A percentile compares a stretch with the other conserved stretches of the same genome.
These are phyloP conservation scores for Sutorius australiensis DNA, from an alignment of 768 basidiomycete genomes.

Conservation along the genomic window DNA sequence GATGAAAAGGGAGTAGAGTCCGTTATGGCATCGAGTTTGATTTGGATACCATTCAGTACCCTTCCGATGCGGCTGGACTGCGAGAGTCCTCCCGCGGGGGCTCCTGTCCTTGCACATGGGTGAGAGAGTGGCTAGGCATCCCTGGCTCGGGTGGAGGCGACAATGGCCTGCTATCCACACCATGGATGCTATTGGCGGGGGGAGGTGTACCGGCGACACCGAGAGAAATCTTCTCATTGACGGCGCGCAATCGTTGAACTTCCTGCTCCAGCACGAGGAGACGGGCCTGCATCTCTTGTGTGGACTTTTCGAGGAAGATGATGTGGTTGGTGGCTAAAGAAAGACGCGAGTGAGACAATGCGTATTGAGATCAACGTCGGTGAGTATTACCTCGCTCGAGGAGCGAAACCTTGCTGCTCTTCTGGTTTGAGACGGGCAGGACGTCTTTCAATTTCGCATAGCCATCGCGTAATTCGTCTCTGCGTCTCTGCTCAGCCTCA, in stretches of 20 bases:
- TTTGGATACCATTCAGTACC: slow-evolving; percentile 24
- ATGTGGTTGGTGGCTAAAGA: slow-evolving; percentile 75
- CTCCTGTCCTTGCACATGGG: slow-evolving; percentile 57
- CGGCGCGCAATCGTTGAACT: slow-evolving; percentile 61
- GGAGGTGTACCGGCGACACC: slow-evolving; percentile 54
- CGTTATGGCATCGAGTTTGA: slow-evolving; percentile 20
- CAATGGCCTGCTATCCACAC: slow-evolving; percentile 46
- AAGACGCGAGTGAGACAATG: slow-evolving; percentile 12
- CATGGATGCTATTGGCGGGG: slow-evolving; percentile 42
- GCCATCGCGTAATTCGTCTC: slow-evolving; percentile 87
- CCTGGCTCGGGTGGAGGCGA: slow-evolving; percentile 63
- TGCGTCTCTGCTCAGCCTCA: slow-evolving; percentile 84
- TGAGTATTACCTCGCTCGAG: slow-evolving; percentile 72
- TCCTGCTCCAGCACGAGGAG: slow-evolving; percentile 65
- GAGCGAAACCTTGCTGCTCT: slow-evolving; percentile 86
- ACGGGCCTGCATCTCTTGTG: slow-evolving; percentile 67
- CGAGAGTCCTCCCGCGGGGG: slow-evolving; percentile 62
- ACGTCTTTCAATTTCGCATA: slow-evolving; percentile 87
- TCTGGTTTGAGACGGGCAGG: slow-evolving; percentile 83
- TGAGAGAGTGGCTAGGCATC: slow-evolving; percentile 44
- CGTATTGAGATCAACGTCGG: slow-evolving; percentile 1
- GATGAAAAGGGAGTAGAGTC: slow-evolving; percentile 35
- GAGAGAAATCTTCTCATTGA: slow-evolving; percentile 84
- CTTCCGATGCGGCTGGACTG: slow-evolving; percentile 31
- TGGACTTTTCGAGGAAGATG: slow-evolving; percentile 64